Evolutionary conservation across 257 asterid genomes (phyloP).

Genomic region (Echium plantagineum): DNA sequence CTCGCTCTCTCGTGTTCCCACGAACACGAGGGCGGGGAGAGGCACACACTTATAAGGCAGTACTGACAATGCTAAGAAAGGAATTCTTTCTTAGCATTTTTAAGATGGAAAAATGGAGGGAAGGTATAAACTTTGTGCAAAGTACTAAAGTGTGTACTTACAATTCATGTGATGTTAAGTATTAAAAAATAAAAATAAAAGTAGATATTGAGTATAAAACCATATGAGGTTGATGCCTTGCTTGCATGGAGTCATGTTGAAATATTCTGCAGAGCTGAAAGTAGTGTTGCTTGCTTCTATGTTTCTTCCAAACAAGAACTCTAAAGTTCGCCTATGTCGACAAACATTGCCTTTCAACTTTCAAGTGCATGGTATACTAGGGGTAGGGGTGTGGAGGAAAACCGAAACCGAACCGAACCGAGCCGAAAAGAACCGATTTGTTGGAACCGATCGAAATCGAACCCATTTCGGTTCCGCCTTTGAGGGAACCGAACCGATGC

Average conservation of each 20-base stretch:
- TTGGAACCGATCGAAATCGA: no score
- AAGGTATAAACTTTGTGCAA: conserved; percentile 22
- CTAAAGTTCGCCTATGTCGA: not conserved
- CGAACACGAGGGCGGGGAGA: not conserved
- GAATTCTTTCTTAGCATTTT: conserved; percentile 25
- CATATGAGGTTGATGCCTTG: not conserved
- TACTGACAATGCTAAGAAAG: conserved; percentile 13
- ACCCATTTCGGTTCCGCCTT: no score
- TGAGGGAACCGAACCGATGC: no score
- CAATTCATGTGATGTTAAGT: not conserved
- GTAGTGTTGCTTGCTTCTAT: not conserved
- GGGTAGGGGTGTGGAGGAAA: no score
- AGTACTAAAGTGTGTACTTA: not conserved
- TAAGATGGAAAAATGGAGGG: conserved; percentile 13
- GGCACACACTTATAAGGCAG: not conserved
- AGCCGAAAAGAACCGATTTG: no score
- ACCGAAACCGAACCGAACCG: no score
- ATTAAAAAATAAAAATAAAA: not conserved
- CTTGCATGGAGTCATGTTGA: conserved; percentile 1
- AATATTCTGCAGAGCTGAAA: not conserved
- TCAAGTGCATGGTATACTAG: no score
- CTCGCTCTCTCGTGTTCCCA: conserved; percentile 1
- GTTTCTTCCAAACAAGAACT: not conserved
- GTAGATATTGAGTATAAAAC: not conserved
- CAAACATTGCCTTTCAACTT: not conserved